phyloP scores from a whole-genome alignment of 2,329 filamentous ascomycete genomes.

The Neonectria ditissima region DNA sequence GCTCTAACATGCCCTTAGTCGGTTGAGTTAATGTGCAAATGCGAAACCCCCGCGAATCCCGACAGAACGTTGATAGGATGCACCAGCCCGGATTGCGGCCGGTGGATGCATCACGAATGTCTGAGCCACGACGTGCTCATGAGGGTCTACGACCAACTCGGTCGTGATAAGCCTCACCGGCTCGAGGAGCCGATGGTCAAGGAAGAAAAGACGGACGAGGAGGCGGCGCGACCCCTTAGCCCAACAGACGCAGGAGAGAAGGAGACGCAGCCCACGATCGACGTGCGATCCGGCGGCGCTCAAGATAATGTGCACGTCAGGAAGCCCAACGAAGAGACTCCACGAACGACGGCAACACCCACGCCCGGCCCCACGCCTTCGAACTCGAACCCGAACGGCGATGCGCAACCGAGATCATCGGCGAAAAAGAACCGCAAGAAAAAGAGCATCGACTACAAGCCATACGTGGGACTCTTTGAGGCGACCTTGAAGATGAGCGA shows the following conservation, averaged over 20 bases:
- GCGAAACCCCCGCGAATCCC: slow-evolving; percentile 70
- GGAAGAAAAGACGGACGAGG: slow-evolving; percentile 51
- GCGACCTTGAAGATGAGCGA: slow-evolving; percentile 61
- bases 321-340: slow-evolving; percentile 48
- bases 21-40: slow-evolving; percentile 69
- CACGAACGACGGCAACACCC: slow-evolving; percentile 47
- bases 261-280: slow-evolving; percentile 64
- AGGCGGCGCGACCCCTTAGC: slow-evolving; percentile 58
- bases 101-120: slow-evolving; percentile 74
- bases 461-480: slow-evolving; percentile 65
- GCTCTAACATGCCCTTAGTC: slow-evolving; percentile 54
- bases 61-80: slow-evolving; percentile 71
- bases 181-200: slow-evolving; percentile 54
- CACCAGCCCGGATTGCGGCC: slow-evolving; percentile 64
- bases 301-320: slow-evolving; percentile 54
- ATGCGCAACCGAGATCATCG: slow-evolving; percentile 43
- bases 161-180: slow-evolving; percentile 63
- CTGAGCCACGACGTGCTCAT: slow-evolving; percentile 67
- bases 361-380: slow-evolving; percentile 47
- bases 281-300: slow-evolving; percentile 61
- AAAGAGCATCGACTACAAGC: slow-evolving; percentile 53
- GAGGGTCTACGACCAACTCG: slow-evolving; percentile 62
- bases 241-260: slow-evolving; percentile 64
- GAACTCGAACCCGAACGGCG: slow-evolving; percentile 21
- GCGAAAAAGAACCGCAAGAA: slow-evolving; percentile 55